Evolutionary conservation across 2,329 filamentous ascomycete species (phyloP).

Genomic region (Phialocephala subalpina): DNA sequence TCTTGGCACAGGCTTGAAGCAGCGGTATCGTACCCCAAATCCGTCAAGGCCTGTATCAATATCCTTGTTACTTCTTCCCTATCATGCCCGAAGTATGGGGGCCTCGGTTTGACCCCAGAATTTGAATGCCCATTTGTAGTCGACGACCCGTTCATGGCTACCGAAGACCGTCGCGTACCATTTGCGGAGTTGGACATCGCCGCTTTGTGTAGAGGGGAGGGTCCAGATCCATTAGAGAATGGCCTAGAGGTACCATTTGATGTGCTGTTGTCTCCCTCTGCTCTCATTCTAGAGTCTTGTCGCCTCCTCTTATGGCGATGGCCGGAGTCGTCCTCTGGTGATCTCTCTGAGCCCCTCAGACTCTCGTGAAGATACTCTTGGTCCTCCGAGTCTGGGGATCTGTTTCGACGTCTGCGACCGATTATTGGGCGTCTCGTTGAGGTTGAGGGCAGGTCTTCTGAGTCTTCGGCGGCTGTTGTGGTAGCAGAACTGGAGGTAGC

Average conservation of each 20-base stretch:
- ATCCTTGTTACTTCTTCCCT: conserved; percentile 93
- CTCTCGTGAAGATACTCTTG: conserved; percentile 42
- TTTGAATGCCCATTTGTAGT: conserved; percentile 42
- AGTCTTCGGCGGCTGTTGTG: conserved; percentile 30
- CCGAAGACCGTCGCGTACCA: conserved; percentile 54
- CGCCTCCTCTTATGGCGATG: conserved; percentile 66
- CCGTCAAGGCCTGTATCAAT: conserved; percentile 87
- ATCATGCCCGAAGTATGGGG: conserved; percentile 81
- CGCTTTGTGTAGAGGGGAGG: conserved; percentile 53
- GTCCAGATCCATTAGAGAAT: conserved; percentile 63
- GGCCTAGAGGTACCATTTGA: conserved; percentile 62
- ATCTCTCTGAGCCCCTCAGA: conserved; percentile 35
- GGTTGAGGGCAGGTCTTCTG: conserved; percentile 40
- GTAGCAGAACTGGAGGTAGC: conserved; percentile 36
- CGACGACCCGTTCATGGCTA: conserved; percentile 63
- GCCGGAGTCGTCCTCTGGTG: conserved; percentile 31
- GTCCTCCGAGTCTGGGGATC: conserved; percentile 49
- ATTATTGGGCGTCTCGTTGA: conserved; percentile 51
- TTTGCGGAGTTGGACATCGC: conserved; percentile 51
- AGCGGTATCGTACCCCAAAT: conserved; percentile 84
- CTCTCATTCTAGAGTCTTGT: conserved; percentile 66
- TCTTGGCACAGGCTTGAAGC: conserved; percentile 79
- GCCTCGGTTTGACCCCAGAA: conserved; percentile 31
- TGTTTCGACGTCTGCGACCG: conserved; percentile 62
- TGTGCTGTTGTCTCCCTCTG: conserved; percentile 61